phyloP scores from a whole-genome alignment of 345 rosid species.

The Turnera subulata region DNA sequence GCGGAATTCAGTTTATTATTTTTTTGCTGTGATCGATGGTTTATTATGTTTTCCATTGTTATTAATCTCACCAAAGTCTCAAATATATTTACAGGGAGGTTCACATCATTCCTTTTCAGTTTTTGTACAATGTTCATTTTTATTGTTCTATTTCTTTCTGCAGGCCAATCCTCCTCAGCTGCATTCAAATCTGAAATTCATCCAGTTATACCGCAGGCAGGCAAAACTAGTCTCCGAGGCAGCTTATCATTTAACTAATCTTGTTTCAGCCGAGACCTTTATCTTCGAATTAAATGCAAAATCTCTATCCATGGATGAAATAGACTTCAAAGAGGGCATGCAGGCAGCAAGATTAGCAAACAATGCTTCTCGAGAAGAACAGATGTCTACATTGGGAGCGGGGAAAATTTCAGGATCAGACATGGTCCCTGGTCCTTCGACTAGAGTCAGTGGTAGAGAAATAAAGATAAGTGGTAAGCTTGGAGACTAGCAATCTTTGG shows the following conservation, averaged over 20 bases:
- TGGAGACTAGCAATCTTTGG: no score
- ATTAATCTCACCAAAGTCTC: no score
- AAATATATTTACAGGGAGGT: no score
- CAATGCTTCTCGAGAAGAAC: slow-evolving; percentile 21
- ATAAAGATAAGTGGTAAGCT: slow-evolving; percentile 27
- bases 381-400: slow-evolving; percentile 14
- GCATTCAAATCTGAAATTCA: slow-evolving; percentile 59
- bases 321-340: slow-evolving; percentile 53
- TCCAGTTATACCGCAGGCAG: slow-evolving; percentile 49
- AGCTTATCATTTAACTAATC: slow-evolving; percentile 54
- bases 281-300: slow-evolving; percentile 45
- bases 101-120: no score
- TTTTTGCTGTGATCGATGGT: no score
- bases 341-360: slow-evolving; percentile 41
- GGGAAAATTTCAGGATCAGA: slow-evolving; percentile 9
- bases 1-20: no score
- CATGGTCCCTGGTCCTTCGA: slow-evolving; percentile 20
- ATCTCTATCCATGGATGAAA: slow-evolving; percentile 56
- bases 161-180: slow-evolving; percentile 64
- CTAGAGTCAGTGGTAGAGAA: slow-evolving; percentile 15
- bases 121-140: not conserved
- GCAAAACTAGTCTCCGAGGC: slow-evolving; percentile 47
- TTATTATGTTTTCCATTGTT: no score
- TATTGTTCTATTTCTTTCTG: slow-evolving; percentile 13
- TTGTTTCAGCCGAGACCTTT: slow-evolving; percentile 49